Percentiles rank a stretch among this genome's conserved stretches.
Evolutionary conservation across 176 grass and related monocot species (phyloP).

Genomic region (Thinopyrum elongatum): DNA sequence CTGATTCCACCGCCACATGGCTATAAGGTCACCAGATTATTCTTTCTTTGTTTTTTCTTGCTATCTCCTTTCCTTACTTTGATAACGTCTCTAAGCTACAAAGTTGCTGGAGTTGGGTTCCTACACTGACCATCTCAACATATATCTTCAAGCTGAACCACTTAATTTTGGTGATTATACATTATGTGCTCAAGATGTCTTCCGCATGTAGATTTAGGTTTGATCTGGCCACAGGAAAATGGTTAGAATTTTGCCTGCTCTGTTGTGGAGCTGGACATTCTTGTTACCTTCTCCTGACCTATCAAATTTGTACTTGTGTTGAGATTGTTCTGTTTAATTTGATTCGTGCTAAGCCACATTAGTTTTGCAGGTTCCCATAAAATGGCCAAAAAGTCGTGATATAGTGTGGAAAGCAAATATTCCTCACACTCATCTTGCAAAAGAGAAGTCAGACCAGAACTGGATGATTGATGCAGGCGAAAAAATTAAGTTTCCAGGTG

Average conservation of each 20-base stretch:
- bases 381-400: constrained; percentile 98
- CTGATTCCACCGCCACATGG: constrained; percentile 83
- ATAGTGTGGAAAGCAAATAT: constrained; percentile 98
- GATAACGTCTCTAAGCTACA: background rate
- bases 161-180: background rate
- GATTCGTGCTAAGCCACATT: constrained; percentile 1
- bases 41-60: background rate
- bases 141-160: constrained; percentile 12
- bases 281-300: background rate
- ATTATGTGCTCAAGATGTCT: constrained; percentile 15
- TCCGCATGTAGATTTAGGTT: constrained; percentile 16
- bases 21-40: constrained; percentile 73
- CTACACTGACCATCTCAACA: background rate
- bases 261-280: background rate
- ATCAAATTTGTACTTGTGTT: background rate
- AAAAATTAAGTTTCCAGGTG: constrained; percentile 94
- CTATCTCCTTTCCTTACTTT: background rate
- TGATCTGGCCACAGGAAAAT: background rate
- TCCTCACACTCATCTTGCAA: constrained; percentile 93
- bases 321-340: constrained; percentile 7
- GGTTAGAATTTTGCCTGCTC: background rate
- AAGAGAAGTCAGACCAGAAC: constrained; percentile 98
- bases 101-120: constrained; percentile 11
- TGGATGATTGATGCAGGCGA: constrained; percentile 97
- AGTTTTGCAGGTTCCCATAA: constrained; percentile 85